Evolutionary conservation across 2,329 filamentous ascomycete species (phyloP), one percentile per base, ranked within the genome.

Genomic region (Microcera coccophila): DNA sequence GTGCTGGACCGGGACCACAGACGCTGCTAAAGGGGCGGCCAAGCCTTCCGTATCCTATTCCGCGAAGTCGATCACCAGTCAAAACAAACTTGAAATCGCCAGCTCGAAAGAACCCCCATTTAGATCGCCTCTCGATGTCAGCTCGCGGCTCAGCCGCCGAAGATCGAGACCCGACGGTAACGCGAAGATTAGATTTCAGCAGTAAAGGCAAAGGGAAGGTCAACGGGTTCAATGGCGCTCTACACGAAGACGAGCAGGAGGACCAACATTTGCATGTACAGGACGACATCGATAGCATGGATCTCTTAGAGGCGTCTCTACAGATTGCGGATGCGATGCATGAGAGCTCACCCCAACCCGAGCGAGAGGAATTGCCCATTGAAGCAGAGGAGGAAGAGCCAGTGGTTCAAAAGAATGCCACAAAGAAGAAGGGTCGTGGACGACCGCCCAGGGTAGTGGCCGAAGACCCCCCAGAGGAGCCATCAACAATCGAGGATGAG

Each of bases 31-130:
- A 71, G 51, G 71, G 62, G 54, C 79, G 62, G 67, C 74, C 66
- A 65, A 72, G 55, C 67, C 67, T 61, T 64, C 74, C 72, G 36
- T 63, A 68, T 15, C 67, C 78, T 53, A 51, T 74, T 9, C 72
- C 74, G 31, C 71, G 69, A 39, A 68, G 68, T 35, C 65, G 70
- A 44, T 86, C 83, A 3, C 84, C 84, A 1, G 71, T 77, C 41
- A 86, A 85, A 63, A 83, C 82, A 3, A 67, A 74, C 24, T 70
- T 81, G 19, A 67, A 71, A 11, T 79, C 76, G 2, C 84, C 84
- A 1, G 81, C 84, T 19, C 74, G 79, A 48, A 74, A 76, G 42
- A 81, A 80, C 53, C 79, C 77, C 4, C 75, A 75, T 36, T 63
- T 83, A 40, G 75, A 72, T 21, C 76, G 72, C 34, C 67, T 69